Evolutionary conservation across 331 rosid species (phyloP), one percentile per base, ranked within the genome.

Genomic region (Ulmus americana): DNA sequence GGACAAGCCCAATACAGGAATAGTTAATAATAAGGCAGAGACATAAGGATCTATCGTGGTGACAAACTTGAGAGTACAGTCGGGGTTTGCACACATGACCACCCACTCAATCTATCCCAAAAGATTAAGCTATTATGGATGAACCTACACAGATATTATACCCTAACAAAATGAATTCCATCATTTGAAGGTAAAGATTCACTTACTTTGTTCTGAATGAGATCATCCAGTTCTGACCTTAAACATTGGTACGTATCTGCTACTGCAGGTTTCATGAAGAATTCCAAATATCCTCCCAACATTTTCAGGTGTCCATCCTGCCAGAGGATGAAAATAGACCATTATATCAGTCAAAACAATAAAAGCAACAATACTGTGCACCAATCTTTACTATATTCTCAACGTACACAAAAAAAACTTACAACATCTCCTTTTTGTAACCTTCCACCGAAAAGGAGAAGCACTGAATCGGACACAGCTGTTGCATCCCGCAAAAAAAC

Each of bases 401-500:
- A 28, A 28, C 35, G 59, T 28, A 51, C 54, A 48, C 9, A 38
- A 50, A 70, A 20, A 52, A 53, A 11, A 77, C 97, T 64, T 75
- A 92, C 97, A 46, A 51, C 63, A 59, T 81, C 88, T 67, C 96
- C 99, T 77, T 73, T 82, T 41, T 73, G 77, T 55, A 90, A 76
- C 76, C 77, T 81, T 73, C 99, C 99, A 67, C 99, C 99, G 80
- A 94, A 87, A 39, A 94, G 82, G 69, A 94, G 99, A 67, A 90
- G 71, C 71, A 75, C 68, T 4, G 99, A 87, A 78, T 94, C 99
- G 73, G 89, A 77, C 48, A 94, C 86, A 43, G 90, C 99, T 58
- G 99, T 90, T 53, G 99, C 87, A 81, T 94, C 99, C 55, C 95
- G 97, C 69, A 94, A 91, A 65, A 94, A 90, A 77, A 94, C 83